A percentile compares a stretch with the other conserved stretches of the same genome.
These are phyloP conservation scores for Thermothielavioides terrestris DNA, from an alignment of 495 filamentous ascomycete species.

Conservation along the genomic window DNA sequence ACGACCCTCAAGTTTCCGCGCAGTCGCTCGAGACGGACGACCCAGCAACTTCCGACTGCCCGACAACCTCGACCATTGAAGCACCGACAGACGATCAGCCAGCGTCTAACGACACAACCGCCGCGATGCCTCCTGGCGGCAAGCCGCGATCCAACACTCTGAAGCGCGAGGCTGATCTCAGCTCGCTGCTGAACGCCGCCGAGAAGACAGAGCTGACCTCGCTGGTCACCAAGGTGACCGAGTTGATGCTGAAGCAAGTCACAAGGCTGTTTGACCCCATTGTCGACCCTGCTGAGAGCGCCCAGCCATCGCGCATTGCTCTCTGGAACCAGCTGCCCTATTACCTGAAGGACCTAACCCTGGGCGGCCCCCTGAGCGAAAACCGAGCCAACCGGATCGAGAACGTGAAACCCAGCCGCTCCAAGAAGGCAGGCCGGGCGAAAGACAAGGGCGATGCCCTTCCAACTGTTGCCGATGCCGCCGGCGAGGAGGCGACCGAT, in stretches of 20 bases:
- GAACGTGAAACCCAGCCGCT: slow-evolving; percentile 17
- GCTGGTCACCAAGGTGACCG: slow-evolving; percentile 37
- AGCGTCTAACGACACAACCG: slow-evolving; percentile 6
- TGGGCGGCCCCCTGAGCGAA: slow-evolving; percentile 14
- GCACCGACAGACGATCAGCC: slow-evolving; percentile 1
- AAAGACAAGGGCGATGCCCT: slow-evolving; percentile 1
- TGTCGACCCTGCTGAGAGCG: slow-evolving; percentile 12
- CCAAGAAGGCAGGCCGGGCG: slow-evolving; percentile 8
- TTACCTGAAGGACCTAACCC: slow-evolving; percentile 26
- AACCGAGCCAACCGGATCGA: slow-evolving; percentile 13
- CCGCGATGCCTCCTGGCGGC: slow-evolving; percentile 23
- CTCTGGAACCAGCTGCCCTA: slow-evolving; percentile 24
- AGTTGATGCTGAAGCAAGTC: slow-evolving; percentile 42
- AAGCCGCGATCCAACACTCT: slow-evolving; percentile 13
- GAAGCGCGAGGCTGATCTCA: slow-evolving; percentile 29
- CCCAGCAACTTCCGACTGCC: not conserved
- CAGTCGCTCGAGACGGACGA: not conserved
- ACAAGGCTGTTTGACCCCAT: slow-evolving; percentile 39
- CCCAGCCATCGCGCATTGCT: slow-evolving; percentile 16
- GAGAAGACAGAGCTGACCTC: slow-evolving; percentile 26
- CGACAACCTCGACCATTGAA: not conserved
- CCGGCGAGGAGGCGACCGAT: slow-evolving; percentile 17
- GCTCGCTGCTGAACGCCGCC: slow-evolving; percentile 15
- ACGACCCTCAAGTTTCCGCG: not conserved
- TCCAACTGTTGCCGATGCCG: not conserved